Evolutionary conservation across 148 eudicot species (phyloP), one percentile per base, ranked within the genome.

Genomic region (Pouteria glomerata): DNA sequence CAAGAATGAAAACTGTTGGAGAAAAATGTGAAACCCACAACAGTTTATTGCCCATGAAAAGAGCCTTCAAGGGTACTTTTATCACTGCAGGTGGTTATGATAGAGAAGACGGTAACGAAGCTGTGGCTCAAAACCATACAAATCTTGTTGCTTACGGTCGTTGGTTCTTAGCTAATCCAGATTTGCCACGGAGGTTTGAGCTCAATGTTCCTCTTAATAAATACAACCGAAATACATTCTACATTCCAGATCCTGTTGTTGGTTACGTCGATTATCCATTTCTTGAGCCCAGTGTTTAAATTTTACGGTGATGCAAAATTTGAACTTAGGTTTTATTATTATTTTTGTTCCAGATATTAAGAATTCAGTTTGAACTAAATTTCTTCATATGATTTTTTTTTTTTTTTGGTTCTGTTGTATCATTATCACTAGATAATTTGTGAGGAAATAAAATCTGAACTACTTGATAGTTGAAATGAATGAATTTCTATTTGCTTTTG

Each of bases 251-350:
- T 68, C 89, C 87, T 24, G 66, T 86, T 66, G 70, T 86, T 59
- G 89, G 90, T 12, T 86, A 86, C 72, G 84, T 84, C 1, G 87
- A 86, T 76, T 86, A 86, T 53, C 85, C 87, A 4, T 86, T 79
- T 56, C 80, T 83, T 29, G 85, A 84, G 63, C 52, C 68, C 7
- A 5, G 3, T 50, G 70, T 51, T 1, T 80, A 63, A 61, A 26
- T 72, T 34, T 37, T 41, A 3, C 0, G 3, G 47, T 18, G 26
- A n/a, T 55, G 53, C 7, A 6, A 48, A 48, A 48, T 15, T 11
- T 10, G 2, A 48, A 15, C 13, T 48, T 48, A 48, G 10, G 5
- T 39, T 39, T 4, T 4, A 39, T 39, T 39, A 39, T 39, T 39
- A 39, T 10, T 10, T 4, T 39, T 39, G 44, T 39, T 39, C 44